A percentile compares a stretch with the other conserved stretches of the same genome.
Evolutionary conservation across 2,329 filamentous ascomycete species (phyloP).

Genomic region (Neocucurbitaria cava): DNA sequence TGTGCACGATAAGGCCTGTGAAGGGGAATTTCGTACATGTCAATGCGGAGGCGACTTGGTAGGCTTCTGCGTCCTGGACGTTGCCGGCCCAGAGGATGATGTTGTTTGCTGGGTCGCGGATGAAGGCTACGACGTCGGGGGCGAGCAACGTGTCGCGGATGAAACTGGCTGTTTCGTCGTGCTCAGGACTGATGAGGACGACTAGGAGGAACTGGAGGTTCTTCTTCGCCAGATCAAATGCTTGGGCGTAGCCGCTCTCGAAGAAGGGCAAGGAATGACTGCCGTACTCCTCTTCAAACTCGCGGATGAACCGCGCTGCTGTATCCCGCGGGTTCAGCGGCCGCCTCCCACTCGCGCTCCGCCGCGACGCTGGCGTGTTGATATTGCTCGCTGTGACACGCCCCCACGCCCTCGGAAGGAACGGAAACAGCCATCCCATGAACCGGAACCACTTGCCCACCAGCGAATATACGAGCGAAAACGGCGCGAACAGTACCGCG

Average conservation of each 20-base stretch:
- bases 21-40: slow-evolving; percentile 94
- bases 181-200: slow-evolving; percentile 86
- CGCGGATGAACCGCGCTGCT: slow-evolving; percentile 84
- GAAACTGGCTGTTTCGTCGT: slow-evolving; percentile 88
- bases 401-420: slow-evolving; percentile 71
- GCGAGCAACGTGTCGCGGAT: slow-evolving; percentile 81
- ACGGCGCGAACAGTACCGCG: slow-evolving; percentile 79
- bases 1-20: slow-evolving; percentile 83
- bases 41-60: slow-evolving; percentile 87
- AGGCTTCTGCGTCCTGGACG: slow-evolving; percentile 90
- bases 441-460: slow-evolving; percentile 74
- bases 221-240: slow-evolving; percentile 86
- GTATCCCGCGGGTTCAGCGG: slow-evolving; percentile 86
- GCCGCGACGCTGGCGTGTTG: slow-evolving; percentile 51
- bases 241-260: slow-evolving; percentile 90
- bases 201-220: slow-evolving; percentile 93
- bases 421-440: slow-evolving; percentile 79
- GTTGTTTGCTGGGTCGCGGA: slow-evolving; percentile 78
- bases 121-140: slow-evolving; percentile 73
- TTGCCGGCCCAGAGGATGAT: slow-evolving; percentile 93
- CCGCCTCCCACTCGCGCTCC: slow-evolving; percentile 73
- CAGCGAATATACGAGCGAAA: slow-evolving; percentile 77
- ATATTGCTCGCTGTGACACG: slow-evolving; percentile 58
- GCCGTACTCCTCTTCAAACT: slow-evolving; percentile 95
- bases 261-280: slow-evolving; percentile 75